Evolutionary conservation across 768 basidiomycete species (phyloP).

Genomic region (Tylopilus cervinicoccineus): DNA sequence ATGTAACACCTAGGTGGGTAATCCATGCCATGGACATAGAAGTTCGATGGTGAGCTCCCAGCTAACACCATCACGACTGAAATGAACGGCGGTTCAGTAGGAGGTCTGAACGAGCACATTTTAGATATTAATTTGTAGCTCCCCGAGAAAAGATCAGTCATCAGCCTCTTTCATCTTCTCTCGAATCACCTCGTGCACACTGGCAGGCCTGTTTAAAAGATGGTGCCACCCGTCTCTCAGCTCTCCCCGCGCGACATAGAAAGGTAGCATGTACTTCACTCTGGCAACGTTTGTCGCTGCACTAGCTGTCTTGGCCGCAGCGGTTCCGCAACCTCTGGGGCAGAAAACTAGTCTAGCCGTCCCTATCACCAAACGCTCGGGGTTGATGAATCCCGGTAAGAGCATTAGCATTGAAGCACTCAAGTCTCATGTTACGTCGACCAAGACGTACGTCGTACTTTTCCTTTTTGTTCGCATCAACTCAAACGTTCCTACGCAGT

Average conservation of each 20-base stretch:
- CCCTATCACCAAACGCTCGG: slow-evolving; percentile 9
- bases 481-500: background rate
- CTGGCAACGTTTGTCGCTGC: background rate
- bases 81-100: background rate
- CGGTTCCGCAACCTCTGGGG: background rate
- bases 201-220: background rate
- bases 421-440: slow-evolving; percentile 2
- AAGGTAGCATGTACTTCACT: background rate
- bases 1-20: no score
- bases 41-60: no score
- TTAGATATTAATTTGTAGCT: no score
- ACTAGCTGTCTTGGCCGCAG: slow-evolving; percentile 3
- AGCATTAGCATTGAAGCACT: background rate
- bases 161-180: background rate
- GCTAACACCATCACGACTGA: background rate
- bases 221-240: background rate
- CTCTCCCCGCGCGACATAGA: background rate
- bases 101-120: background rate
- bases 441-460: slow-evolving; percentile 1
- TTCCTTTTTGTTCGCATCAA: background rate
- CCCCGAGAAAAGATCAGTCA: no score
- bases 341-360: background rate
- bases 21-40: no score
- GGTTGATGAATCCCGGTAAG: background rate
- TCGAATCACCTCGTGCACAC: background rate